Evolutionary conservation across 2,329 filamentous ascomycete genomes (phyloP).

Genomic region (Westerdykella sp.): DNA sequence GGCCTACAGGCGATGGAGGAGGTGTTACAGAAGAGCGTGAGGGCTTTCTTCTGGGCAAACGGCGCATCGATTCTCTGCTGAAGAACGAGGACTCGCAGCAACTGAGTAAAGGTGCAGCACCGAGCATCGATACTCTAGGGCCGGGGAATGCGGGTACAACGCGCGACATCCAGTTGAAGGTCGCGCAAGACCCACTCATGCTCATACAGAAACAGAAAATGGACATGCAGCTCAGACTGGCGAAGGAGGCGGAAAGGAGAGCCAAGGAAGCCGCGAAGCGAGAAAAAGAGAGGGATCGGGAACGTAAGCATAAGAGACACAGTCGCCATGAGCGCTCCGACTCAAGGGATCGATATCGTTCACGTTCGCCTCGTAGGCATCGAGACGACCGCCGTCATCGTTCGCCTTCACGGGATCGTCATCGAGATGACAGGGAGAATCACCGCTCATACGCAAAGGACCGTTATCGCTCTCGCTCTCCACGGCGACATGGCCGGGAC

Average conservation of each 20-base stretch:
- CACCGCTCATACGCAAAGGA: slow-evolving; percentile 16
- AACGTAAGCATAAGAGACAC: slow-evolving; percentile 44
- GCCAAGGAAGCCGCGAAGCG: slow-evolving; percentile 34
- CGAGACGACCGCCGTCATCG: slow-evolving; percentile 14
- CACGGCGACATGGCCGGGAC: slow-evolving; percentile 2
- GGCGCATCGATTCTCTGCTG: slow-evolving; percentile 79
- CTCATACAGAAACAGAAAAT: slow-evolving; percentile 86
- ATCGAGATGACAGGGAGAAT: slow-evolving; percentile 9
- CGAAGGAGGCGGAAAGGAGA: slow-evolving; percentile 47
- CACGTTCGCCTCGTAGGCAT: slow-evolving; percentile 25
- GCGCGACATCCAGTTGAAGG: slow-evolving; percentile 76
- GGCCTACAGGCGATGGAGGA: slow-evolving; percentile 68
- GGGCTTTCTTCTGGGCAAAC: slow-evolving; percentile 85
- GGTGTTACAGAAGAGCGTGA: slow-evolving; percentile 75
- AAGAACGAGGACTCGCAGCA: slow-evolving; percentile 66
- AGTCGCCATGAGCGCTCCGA: slow-evolving; percentile 11
- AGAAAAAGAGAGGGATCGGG: slow-evolving; percentile 32
- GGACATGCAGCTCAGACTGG: slow-evolving; percentile 54
- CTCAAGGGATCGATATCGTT: slow-evolving; percentile 26
- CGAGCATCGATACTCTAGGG: slow-evolving; percentile 46
- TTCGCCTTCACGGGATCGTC: slow-evolving; percentile 12
- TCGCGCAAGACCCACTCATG: slow-evolving; percentile 83
- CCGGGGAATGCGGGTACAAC: slow-evolving; percentile 61
- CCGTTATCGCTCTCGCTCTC: slow-evolving; percentile 25
- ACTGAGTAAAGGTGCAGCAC: slow-evolving; percentile 59